These are phyloP conservation scores for Clonostachys byssicola DNA, from an alignment of 2,329 filamentous ascomycete species.

Conservation along the genomic window DNA sequence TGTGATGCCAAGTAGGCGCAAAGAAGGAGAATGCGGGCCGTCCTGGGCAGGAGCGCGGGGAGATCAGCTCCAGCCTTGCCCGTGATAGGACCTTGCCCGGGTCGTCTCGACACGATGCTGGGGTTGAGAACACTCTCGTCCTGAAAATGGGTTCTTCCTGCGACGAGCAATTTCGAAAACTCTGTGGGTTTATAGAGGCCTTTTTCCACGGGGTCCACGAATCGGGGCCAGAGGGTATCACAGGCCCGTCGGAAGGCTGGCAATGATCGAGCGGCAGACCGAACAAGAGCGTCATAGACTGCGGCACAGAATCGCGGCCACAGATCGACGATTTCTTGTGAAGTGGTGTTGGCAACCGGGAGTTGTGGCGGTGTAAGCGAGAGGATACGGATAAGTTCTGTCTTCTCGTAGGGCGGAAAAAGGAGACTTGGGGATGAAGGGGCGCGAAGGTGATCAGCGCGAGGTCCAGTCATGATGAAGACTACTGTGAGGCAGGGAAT, in stretches of 20 bases:
- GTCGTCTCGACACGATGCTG: slow-evolving; percentile 42
- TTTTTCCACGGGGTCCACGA: slow-evolving; percentile 71
- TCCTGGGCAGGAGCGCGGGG: slow-evolving; percentile 60
- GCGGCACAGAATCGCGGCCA: slow-evolving; percentile 79
- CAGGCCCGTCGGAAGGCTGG: slow-evolving; percentile 68
- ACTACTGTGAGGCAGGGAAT: slow-evolving; percentile 75
- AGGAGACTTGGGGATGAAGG: slow-evolving; percentile 71
- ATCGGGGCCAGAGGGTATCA: slow-evolving; percentile 76
- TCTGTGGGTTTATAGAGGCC: slow-evolving; percentile 74
- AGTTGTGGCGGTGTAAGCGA: slow-evolving; percentile 39
- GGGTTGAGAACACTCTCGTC: slow-evolving; percentile 68
- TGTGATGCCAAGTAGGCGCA: slow-evolving; percentile 79
- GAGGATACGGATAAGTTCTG: slow-evolving; percentile 75
- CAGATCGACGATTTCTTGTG: slow-evolving; percentile 58
- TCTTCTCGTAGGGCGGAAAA: slow-evolving; percentile 80
- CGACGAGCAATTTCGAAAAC: slow-evolving; percentile 78
- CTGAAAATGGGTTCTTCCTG: slow-evolving; percentile 65
- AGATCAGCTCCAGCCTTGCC: slow-evolving; percentile 33
- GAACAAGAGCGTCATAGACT: slow-evolving; percentile 82
- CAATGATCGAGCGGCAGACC: slow-evolving; percentile 76
- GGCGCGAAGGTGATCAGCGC: slow-evolving; percentile 64
- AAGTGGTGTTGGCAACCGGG: slow-evolving; percentile 43
- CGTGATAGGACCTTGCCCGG: neutral
- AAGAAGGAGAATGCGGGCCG: slow-evolving; percentile 69
- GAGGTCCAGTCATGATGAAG: slow-evolving; percentile 71